Evolutionary conservation across 2,329 filamentous ascomycete genomes (phyloP).

Genomic region (Neonectria hederae): DNA sequence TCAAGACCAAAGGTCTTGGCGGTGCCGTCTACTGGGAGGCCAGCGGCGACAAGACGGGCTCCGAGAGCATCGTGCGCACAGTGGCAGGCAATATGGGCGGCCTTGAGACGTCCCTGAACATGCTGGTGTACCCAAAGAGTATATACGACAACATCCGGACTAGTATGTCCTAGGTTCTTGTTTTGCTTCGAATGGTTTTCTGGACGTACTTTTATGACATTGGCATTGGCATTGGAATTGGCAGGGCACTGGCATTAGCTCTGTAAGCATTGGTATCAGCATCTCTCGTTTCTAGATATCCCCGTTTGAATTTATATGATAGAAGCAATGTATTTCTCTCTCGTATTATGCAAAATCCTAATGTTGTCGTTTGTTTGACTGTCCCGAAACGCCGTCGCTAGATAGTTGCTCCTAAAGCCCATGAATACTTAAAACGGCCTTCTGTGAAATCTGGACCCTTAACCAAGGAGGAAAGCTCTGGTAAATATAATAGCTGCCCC

Average conservation of each 20-base stretch:
- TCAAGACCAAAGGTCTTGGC: conserved; percentile 69
- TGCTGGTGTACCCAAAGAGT: conserved; percentile 65
- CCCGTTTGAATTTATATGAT: neutral
- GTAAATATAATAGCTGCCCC: neutral
- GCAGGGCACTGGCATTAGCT: too few species aligned
- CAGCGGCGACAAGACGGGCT: conserved; percentile 67
- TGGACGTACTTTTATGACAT: neutral
- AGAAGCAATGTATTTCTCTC: neutral
- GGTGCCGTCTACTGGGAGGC: conserved; percentile 90
- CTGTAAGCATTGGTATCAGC: conserved; percentile 1
- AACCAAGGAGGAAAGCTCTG: neutral
- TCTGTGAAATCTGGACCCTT: neutral
- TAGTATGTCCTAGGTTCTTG: conserved; percentile 41
- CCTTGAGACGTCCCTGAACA: conserved; percentile 61
- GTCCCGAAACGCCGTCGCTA: neutral
- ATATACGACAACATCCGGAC: conserved; percentile 66
- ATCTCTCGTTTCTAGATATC: conserved; percentile 8
- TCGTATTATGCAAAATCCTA: neutral
- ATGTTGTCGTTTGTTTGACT: neutral
- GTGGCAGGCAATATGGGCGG: conserved; percentile 56
- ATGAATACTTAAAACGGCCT: neutral
- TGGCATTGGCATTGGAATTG: neutral
- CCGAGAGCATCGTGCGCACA: conserved; percentile 66
- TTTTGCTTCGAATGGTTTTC: neutral
- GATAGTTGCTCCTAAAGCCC: neutral